Conservation (phyloP, 2,329 filamentous ascomycete species). For the Hymenoscyphus fraxineus region DNA sequence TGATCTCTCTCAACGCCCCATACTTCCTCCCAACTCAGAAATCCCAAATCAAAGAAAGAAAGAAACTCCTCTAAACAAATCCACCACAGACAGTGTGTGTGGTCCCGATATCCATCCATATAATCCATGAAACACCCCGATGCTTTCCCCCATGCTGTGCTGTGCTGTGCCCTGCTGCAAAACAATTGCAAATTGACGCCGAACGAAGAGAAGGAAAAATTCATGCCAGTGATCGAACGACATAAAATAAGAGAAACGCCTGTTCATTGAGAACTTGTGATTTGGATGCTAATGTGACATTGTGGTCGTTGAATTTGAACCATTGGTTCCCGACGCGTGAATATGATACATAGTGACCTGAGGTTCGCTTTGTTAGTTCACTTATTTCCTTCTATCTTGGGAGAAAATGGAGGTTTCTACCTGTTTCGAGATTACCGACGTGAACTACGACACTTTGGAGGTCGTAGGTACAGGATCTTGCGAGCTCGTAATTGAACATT, state of each 20-base stretch:
- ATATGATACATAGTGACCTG: constrained; percentile 83
- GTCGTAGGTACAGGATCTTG: constrained; percentile 73
- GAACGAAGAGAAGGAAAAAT: not conserved
- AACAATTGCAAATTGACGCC: not conserved
- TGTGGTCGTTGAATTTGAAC: constrained; percentile 95
- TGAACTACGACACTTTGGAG: constrained; percentile 88
- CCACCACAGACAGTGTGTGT: not conserved
- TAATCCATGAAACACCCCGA: constrained; percentile 13
- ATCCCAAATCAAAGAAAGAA: not conserved
- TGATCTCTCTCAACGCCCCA: not conserved
- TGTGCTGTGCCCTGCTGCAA: too few species aligned
- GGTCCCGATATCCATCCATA: constrained; percentile 1
- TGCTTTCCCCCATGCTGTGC: not conserved
- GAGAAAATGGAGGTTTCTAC: constrained; percentile 28
- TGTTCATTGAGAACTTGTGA: constrained; percentile 82
- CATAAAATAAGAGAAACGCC: constrained; percentile 89
- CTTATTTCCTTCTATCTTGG: not conserved
- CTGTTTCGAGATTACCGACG: constrained; percentile 87
- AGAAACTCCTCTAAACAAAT: too few species aligned
- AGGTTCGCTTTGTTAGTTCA: constrained; percentile 15
- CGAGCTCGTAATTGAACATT: constrained; percentile 52
- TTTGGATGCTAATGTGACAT: constrained; percentile 78
- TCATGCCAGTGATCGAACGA: constrained; percentile 50
- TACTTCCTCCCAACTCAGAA: not conserved
- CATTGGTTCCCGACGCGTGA: constrained; percentile 80